Conservation (phyloP, 1,284 basidiomycete species). For the Boletellus deceptivus region DNA sequence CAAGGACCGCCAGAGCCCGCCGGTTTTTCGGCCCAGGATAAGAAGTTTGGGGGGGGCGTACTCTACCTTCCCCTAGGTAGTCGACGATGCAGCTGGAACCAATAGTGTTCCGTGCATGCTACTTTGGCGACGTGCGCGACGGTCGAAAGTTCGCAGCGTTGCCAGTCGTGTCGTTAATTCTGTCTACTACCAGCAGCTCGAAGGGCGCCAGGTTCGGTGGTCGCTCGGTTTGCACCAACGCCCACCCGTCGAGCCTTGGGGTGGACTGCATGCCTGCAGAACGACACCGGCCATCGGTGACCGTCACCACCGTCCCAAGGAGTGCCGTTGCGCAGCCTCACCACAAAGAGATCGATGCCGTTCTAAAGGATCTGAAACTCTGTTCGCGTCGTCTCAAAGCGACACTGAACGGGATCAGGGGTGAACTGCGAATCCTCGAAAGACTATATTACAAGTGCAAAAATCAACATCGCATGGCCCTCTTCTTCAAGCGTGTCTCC, state of each 20-base stretch:
- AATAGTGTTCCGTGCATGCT: neutral
- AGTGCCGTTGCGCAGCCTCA: conserved; percentile 34
- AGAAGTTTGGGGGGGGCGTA: neutral
- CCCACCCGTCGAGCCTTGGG: too few species aligned
- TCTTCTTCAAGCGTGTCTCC: conserved; percentile 66
- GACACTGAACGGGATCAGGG: conserved; percentile 41
- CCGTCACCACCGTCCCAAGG: conserved; percentile 35
- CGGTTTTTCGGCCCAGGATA: neutral
- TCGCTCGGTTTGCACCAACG: too few species aligned
- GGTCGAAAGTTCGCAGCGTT: too few species aligned
- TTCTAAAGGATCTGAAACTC: conserved; percentile 59
- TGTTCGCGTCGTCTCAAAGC: conserved; percentile 51
- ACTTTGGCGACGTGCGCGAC: too few species aligned
- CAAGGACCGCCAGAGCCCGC: conserved; percentile 15
- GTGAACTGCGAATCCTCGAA: conserved; percentile 62
- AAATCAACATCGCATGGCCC: conserved; percentile 70
- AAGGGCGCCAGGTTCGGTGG: too few species aligned
- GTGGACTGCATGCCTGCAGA: conserved; percentile 7
- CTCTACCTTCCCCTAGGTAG: neutral
- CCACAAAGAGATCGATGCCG: conserved; percentile 48
- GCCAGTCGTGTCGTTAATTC: too few species aligned
- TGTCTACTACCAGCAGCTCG: too few species aligned
- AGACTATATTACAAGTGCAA: conserved; percentile 76
- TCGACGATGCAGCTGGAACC: neutral
- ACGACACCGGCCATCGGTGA: conserved; percentile 17